Percentiles rank a stretch among this genome's conserved stretches.
These are phyloP conservation scores for Talaromyces pinophilus DNA, from an alignment of 2,329 filamentous ascomycete species.

Conservation along the genomic window DNA sequence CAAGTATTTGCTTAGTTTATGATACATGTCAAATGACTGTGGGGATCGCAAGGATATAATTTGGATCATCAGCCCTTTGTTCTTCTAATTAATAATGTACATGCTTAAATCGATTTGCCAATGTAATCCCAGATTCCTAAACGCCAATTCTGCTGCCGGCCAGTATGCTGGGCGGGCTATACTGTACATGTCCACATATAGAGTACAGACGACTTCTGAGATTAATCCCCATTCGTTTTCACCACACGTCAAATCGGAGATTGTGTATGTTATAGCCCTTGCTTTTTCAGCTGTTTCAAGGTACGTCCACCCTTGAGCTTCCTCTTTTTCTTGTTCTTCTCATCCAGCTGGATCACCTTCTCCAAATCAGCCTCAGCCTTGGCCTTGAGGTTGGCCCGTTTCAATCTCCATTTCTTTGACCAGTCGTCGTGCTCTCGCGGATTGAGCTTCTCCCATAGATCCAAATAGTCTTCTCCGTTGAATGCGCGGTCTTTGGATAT, in stretches of 20 bases:
- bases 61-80: background rate
- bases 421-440: conserved; percentile 35
- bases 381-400: background rate
- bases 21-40: background rate
- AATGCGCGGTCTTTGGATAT: conserved; percentile 36
- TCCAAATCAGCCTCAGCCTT: background rate
- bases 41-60: background rate
- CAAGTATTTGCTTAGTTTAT: background rate
- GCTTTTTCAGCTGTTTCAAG: background rate
- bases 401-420: conserved; percentile 16
- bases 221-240: background rate
- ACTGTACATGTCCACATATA: conserved; percentile 7
- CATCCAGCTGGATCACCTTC: background rate
- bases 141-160: conserved; percentile 16
- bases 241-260: background rate
- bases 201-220: background rate
- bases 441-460: conserved; percentile 43
- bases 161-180: conserved; percentile 8
- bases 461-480: conserved; percentile 40
- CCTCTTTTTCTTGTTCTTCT: conserved; percentile 11
- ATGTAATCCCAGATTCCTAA: conserved; percentile 12
- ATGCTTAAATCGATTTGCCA: conserved; percentile 6
- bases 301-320: conserved; percentile 14
- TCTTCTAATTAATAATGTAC: conserved; percentile 1
- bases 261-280: background rate